Percentiles rank a stretch among this genome's conserved stretches.
Conservation (phyloP, 495 filamentous ascomycete genomes). For the Lentithecium fluviatile region DNA sequence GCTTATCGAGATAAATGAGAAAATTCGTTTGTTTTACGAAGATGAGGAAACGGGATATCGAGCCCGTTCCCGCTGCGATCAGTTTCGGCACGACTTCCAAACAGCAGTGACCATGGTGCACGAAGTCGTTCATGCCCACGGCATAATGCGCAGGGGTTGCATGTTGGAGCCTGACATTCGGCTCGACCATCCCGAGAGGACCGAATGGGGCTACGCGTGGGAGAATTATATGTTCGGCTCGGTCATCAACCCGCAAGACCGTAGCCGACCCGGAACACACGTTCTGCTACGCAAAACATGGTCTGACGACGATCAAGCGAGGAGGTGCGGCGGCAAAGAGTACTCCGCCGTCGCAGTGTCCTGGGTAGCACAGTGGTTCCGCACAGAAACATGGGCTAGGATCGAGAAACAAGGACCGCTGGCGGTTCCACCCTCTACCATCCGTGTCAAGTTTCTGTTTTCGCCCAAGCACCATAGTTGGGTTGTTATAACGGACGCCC, state of each 20-base stretch:
- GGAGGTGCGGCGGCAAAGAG: slow-evolving; percentile 15
- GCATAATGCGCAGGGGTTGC: slow-evolving; percentile 30
- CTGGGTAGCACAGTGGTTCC: slow-evolving; percentile 32
- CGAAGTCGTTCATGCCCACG: slow-evolving; percentile 27
- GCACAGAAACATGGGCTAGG: slow-evolving; percentile 20
- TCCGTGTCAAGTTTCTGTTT: slow-evolving; percentile 9
- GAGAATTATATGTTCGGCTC: slow-evolving; percentile 31
- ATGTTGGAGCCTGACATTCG: slow-evolving; percentile 20
- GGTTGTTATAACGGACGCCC: slow-evolving; percentile 3
- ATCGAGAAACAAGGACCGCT: slow-evolving; percentile 20
- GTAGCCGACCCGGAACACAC: neutral
- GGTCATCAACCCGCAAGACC: slow-evolving; percentile 29
- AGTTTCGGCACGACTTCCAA: slow-evolving; percentile 27
- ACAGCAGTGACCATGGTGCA: slow-evolving; percentile 24
- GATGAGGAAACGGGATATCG: slow-evolving; percentile 8
- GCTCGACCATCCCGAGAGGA: slow-evolving; percentile 6
- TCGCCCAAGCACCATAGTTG: neutral
- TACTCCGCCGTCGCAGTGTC: slow-evolving; percentile 20
- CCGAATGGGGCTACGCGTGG: slow-evolving; percentile 28
- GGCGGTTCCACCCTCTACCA: slow-evolving; percentile 11
- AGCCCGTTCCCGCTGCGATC: slow-evolving; percentile 10
- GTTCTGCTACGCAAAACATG: slow-evolving; percentile 25
- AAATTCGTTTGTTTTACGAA: slow-evolving; percentile 2
- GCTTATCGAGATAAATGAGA: slow-evolving; percentile 15
- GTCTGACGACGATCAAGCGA: slow-evolving; percentile 6